Evolutionary conservation across 768 basidiomycete genomes (phyloP).

Genomic region (Crucibulum laeve): DNA sequence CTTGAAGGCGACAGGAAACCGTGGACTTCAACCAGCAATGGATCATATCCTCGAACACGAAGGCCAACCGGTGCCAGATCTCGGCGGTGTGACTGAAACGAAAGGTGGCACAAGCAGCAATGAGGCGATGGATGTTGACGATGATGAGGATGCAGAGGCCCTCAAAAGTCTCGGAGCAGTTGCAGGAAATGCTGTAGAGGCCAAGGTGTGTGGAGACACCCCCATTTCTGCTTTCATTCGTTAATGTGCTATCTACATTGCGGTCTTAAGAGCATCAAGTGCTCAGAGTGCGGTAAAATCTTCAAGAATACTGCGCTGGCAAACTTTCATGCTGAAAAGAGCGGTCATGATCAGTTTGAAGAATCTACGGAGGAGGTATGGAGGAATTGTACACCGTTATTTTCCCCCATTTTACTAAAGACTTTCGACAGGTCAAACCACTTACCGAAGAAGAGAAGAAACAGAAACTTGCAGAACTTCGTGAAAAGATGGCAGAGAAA

Average conservation of each 20-base stretch:
- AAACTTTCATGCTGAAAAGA: conserved; percentile 92
- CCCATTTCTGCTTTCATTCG: neutral
- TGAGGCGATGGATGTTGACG: conserved; percentile 49
- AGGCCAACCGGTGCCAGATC: conserved; percentile 68
- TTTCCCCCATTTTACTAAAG: too few species aligned
- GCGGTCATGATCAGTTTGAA: conserved; percentile 93
- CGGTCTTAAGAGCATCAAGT: conserved; percentile 70
- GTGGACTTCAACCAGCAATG: conserved; percentile 89
- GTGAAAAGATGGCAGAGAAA: conserved; percentile 77
- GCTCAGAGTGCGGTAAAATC: conserved; percentile 77
- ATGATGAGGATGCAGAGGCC: conserved; percentile 71
- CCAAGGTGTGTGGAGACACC: conserved; percentile 51
- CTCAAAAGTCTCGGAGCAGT: conserved; percentile 45
- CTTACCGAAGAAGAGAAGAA: conserved; percentile 93
- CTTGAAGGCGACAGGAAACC: conserved; percentile 73
- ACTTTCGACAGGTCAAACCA: conserved; percentile 70
- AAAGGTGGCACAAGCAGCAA: conserved; percentile 15
- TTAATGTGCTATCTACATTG: neutral
- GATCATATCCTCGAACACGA: conserved; percentile 85
- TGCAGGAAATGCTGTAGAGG: conserved; percentile 45
- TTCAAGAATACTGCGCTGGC: conserved; percentile 86
- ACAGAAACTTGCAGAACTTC: conserved; percentile 73
- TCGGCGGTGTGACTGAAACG: conserved; percentile 36
- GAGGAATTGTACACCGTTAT: too few species aligned
- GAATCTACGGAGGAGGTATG: conserved; percentile 89